Evolutionary conservation across 352 stramenopile genomes (phyloP).

Genomic region (Pythium pyrilobum): DNA sequence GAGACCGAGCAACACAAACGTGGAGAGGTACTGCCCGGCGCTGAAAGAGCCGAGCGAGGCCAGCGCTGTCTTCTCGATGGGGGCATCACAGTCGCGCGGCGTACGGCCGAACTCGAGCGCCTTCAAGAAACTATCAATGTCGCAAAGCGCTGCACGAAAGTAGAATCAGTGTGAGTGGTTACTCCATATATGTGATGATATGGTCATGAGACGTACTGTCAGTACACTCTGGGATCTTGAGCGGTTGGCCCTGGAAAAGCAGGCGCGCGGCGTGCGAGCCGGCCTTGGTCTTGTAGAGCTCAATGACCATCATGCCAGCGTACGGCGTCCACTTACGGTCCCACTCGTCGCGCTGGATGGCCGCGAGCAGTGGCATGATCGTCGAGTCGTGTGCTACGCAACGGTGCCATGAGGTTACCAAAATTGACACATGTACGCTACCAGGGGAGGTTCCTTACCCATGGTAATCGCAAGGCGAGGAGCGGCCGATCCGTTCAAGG

Average conservation of each 20-base stretch:
- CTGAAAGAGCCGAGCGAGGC: neutral
- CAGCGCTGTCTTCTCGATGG: slow-evolving; percentile 17
- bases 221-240: slow-evolving; percentile 60
- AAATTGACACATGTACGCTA: too few species aligned
- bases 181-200: neutral
- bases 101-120: slow-evolving; percentile 56
- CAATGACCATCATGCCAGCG: slow-evolving; percentile 63
- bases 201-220: slow-evolving; percentile 53
- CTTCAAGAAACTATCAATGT: slow-evolving; percentile 54
- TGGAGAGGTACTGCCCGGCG: slow-evolving; percentile 40
- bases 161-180: neutral
- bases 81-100: slow-evolving; percentile 40
- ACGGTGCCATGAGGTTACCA: neutral
- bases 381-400: slow-evolving; percentile 72
- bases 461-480: slow-evolving; percentile 74
- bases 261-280: slow-evolving; percentile 51
- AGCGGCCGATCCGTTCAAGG: slow-evolving; percentile 33
- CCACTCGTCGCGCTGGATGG: slow-evolving; percentile 68
- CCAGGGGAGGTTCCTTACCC: too few species aligned
- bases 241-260: slow-evolving; percentile 70
- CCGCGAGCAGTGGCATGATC: slow-evolving; percentile 79
- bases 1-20: slow-evolving; percentile 50
- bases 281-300: slow-evolving; percentile 77
- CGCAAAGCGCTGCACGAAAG: slow-evolving; percentile 36
- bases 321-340: slow-evolving; percentile 83